Conservation (phyloP, 106 monocot genomes). For the Vanilla planifolia region DNA sequence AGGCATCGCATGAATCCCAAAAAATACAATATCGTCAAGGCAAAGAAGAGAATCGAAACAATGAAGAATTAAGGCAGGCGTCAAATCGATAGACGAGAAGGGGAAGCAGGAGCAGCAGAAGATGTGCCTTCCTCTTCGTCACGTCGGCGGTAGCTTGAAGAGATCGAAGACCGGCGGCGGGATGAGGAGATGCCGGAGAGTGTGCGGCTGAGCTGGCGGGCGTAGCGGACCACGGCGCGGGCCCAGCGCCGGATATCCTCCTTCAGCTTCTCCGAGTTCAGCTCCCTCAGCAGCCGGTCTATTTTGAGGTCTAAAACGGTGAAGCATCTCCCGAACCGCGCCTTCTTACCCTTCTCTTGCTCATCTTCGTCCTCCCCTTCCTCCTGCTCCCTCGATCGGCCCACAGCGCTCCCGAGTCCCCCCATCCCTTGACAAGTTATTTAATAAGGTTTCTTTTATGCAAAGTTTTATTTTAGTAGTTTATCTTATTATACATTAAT, state of each 20-base stretch:
- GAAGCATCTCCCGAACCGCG: constrained; percentile 4
- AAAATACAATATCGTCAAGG: no score
- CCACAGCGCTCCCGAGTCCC: no score
- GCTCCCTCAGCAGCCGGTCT: constrained; percentile 31
- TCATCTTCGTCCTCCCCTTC: not conserved
- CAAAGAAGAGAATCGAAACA: no score
- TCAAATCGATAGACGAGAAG: no score
- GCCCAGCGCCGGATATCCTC: constrained; percentile 55
- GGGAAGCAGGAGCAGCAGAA: not conserved
- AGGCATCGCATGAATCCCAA: no score
- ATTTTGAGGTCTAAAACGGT: constrained; percentile 28
- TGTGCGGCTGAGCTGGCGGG: constrained; percentile 34
- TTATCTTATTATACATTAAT: no score
- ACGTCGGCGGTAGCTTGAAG: no score
- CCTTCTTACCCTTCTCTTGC: not conserved
- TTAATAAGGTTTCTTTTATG: no score
- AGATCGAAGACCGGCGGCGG: not conserved
- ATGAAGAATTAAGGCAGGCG: no score
- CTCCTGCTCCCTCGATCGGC: not conserved
- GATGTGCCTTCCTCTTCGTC: not conserved
- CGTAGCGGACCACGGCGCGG: constrained; percentile 33
- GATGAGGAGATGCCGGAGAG: constrained; percentile 3
- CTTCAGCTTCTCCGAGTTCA: constrained; percentile 46
- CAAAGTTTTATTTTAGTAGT: no score
- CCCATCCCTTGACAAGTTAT: no score